phyloP scores from a whole-genome alignment of 2,329 filamentous ascomycete genomes.

The Arthrobotrys sphaeroides region DNA sequence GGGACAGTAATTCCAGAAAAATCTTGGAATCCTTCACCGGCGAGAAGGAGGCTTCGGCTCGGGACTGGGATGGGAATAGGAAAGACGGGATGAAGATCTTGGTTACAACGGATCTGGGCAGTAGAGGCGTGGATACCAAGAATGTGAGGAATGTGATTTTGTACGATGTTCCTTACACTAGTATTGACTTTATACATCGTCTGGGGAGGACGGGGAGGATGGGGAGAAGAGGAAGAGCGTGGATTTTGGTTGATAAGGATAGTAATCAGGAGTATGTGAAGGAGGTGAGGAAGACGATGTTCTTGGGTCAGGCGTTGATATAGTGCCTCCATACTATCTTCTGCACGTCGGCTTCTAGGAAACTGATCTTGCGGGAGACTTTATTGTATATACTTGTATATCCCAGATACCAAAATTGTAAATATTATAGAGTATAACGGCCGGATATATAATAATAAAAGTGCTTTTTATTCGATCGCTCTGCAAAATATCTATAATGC shows the following conservation, averaged over 20 bases:
- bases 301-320: slow-evolving; percentile 46
- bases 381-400: slow-evolving; percentile 8
- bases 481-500: not conserved
- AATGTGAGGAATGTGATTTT: slow-evolving; percentile 90
- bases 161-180: slow-evolving; percentile 97
- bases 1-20: slow-evolving; percentile 82
- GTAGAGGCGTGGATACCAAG: slow-evolving; percentile 91
- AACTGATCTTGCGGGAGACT: no score
- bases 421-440: slow-evolving; percentile 2
- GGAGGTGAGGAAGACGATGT: slow-evolving; percentile 66
- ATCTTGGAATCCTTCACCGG: slow-evolving; percentile 78
- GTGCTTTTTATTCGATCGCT: not conserved
- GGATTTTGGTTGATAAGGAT: slow-evolving; percentile 88
- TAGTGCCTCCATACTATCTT: not conserved
- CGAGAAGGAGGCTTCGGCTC: slow-evolving; percentile 57
- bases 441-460: not conserved
- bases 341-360: no score
- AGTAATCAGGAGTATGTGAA: slow-evolving; percentile 89
- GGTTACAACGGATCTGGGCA: slow-evolving; percentile 92
- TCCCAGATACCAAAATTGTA: slow-evolving; percentile 20
- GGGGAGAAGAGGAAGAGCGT: slow-evolving; percentile 86
- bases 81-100: slow-evolving; percentile 75
- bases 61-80: slow-evolving; percentile 17
- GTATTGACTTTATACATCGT: slow-evolving; percentile 97
- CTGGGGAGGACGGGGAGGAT: slow-evolving; percentile 91